These are phyloP conservation scores for Phylloporus sp. DNA, from an alignment of 768 basidiomycete species.

Conservation along the genomic window DNA sequence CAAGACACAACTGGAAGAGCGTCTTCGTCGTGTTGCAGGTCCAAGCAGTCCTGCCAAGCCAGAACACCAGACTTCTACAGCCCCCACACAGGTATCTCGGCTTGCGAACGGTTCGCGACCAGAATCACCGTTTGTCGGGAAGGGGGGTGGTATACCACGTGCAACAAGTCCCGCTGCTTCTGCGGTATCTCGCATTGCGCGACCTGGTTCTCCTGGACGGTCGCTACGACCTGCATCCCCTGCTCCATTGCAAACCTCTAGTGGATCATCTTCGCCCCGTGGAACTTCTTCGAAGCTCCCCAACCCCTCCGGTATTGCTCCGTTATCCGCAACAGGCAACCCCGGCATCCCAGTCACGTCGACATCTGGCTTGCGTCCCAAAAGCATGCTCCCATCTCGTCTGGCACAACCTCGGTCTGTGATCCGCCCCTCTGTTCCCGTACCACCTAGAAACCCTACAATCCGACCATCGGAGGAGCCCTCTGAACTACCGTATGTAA, in stretches of 20 bases:
- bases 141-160: slow-evolving; percentile 42
- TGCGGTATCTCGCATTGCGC: slow-evolving; percentile 36
- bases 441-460: slow-evolving; percentile 21
- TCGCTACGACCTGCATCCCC: slow-evolving; percentile 36
- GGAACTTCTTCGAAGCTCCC: slow-evolving; percentile 42
- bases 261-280: slow-evolving; percentile 44
- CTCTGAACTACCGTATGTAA: slow-evolving; percentile 30
- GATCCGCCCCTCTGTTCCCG: slow-evolving; percentile 29
- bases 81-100: slow-evolving; percentile 50
- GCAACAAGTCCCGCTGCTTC: slow-evolving; percentile 44
- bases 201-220: slow-evolving; percentile 39
- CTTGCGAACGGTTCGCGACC: slow-evolving; percentile 47
- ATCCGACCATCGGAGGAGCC: slow-evolving; percentile 23
- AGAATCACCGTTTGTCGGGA: slow-evolving; percentile 42
- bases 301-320: slow-evolving; percentile 18
- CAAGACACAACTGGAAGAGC: slow-evolving; percentile 88
- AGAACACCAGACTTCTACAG: slow-evolving; percentile 38
- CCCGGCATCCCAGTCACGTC: slow-evolving; percentile 33
- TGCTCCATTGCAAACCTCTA: slow-evolving; percentile 32
- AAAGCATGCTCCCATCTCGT: slow-evolving; percentile 70
- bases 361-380: slow-evolving; percentile 46
- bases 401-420: slow-evolving; percentile 57
- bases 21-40: slow-evolving; percentile 74
- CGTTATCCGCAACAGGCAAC: slow-evolving; percentile 4
- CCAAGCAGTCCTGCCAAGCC: slow-evolving; percentile 43